Evolutionary conservation across 1,139 yeast genomes (phyloP), one percentile per base, ranked within the genome.

Genomic region (Hansenula sp.): DNA sequence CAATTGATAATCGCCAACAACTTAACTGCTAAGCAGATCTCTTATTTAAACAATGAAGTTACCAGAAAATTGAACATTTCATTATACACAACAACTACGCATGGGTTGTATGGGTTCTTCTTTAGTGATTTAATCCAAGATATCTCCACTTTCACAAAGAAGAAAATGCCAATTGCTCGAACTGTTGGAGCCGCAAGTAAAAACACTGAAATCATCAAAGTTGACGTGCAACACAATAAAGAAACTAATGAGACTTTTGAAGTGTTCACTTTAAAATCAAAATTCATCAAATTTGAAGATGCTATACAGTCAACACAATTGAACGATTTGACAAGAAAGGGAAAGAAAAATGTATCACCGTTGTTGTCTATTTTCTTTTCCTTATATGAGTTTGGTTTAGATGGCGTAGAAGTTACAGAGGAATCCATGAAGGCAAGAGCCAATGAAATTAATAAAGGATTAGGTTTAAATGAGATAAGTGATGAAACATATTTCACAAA

Each of bases 51-150:
- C 18, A 19, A 28, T 58, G 55, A 57, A 0, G 62, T 73, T 24
- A 74, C 91, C 3, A 74, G 97, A 52, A 46, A 58, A 2, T 66
- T 73, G 25, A 69, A 70, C 29, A 75, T 82, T 30, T 88, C 96
- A 2, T 69, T 93, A 35, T 89, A 87, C 60, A 74, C 78, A 5
- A 68, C 88, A 0, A 85, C 84, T 0, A 60, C 81, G 9, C 86
- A 84, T 60, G 99, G 99, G 0, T 67, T 90, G 61, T 89, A 77
- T 61, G 97, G 96, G 1, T 87, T 79, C 58, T 75, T 88, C 2
- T 81, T 91, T 57, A 81, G 82, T 4, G 99, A 94, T 62, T 71
- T 93, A 48, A 77, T 89, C 17, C 63, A 72, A 43, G 91, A 88
- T 62, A 68, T 71, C 12, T 58, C 72, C 7, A 54, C 53, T 5